Evolutionary conservation across 495 filamentous ascomycete species (phyloP), one percentile per base, ranked within the genome.

Genomic region (Aspergillus indologenus): DNA sequence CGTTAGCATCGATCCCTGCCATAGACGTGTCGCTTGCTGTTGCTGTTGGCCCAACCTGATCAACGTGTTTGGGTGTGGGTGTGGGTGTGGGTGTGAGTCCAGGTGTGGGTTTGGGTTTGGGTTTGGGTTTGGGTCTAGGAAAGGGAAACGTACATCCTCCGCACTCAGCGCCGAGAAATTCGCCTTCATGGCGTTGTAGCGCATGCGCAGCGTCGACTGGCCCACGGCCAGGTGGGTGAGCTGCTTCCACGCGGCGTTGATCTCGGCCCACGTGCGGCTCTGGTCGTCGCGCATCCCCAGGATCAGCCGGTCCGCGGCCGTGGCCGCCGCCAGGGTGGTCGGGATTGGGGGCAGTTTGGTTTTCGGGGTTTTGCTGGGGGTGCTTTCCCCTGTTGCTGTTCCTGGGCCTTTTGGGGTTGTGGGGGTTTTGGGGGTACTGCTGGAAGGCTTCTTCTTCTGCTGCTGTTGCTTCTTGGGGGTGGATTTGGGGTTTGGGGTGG

Each of bases 271-370:
- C 17, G 31, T 21, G 12, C 22, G 19, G 4, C 48, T 50, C 20
- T 70, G 61, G 0, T 56, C 59, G 18, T 72, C 67, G 23, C 62
- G 55, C 60, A 72, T 57, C 17, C 54, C 56, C 6, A 72, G 43
- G 23, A 72, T 65, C 57, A 65, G 56, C 7, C 29, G 52, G 34
- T 65, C 65, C 7, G 44, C 18, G 8, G 12, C 11, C 0, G 59
- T 43, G 14, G 61, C 65, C 5, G 26, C 34, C 11, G 60, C 63
- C 29, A 56, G 29, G 3, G 52, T 50, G 24, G 65, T 61, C 0
- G 65, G 65, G 61, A 68, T 66, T 0, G 63, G 58, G 0, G 42
- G 40, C 18, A 59, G 18, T 18, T 26, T 20, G 44, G 31, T 53
- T n/a, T 53, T 44, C 53, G 58, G 5, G 45, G 54, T 8, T 15